Conservation (phyloP, 208 protist species). For the Perkinsela sp. region DNA sequence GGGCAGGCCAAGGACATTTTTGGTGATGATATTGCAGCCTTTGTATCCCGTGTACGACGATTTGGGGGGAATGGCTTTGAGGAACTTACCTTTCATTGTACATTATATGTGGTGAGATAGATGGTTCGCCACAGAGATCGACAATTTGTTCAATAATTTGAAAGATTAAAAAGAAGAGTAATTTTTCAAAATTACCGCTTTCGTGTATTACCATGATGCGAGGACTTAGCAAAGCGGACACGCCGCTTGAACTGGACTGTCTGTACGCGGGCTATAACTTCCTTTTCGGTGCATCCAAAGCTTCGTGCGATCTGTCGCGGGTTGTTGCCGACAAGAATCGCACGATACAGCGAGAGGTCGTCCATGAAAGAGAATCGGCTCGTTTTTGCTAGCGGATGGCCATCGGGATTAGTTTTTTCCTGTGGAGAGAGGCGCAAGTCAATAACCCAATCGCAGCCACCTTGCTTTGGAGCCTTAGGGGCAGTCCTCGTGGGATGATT, state of each 20-base stretch:
- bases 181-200: no score
- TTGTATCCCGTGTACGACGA: no score
- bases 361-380: neutral
- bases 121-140: no score
- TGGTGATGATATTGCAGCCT: slow-evolving; percentile 4
- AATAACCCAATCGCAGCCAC: neutral
- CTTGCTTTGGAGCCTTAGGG: neutral
- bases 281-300: neutral
- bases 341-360: neutral
- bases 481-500: no score
- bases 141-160: no score
- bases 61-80: no score
- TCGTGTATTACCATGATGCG: no score
- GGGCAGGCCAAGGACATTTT: slow-evolving; percentile 36
- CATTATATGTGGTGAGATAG: no score
- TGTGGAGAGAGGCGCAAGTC: neutral
- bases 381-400: neutral
- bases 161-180: no score
- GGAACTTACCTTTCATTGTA: no score
- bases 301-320: neutral
- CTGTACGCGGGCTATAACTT: neutral
- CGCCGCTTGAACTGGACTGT: neutral
- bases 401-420: neutral
- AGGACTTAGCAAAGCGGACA: neutral
- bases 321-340: neutral